Evolutionary conservation across 2,329 filamentous ascomycete species (phyloP), one percentile per base, ranked within the genome.

Genomic region (Arthrobotrys entomopaga): DNA sequence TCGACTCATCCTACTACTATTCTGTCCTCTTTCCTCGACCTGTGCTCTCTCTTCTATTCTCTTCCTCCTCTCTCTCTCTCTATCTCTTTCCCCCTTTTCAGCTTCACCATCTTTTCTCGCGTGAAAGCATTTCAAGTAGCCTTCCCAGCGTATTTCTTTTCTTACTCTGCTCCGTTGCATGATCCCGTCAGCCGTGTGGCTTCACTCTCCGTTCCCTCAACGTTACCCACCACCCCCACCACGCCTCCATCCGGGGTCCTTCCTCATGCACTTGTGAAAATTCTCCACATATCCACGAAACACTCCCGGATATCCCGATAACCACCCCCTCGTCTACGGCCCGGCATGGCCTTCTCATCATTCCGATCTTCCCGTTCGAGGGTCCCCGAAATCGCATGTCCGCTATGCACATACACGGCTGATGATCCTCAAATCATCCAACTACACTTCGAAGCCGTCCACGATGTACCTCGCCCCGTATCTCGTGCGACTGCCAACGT

Each of bases 291-390:
- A 46, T 13, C 42, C 42, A 46, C 42, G 3, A n/a, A 46, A 13
- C 42, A 15, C 42, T 13, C 42, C 42, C 42, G 42, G 42, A 15
- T 38, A 38, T 57, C 8, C 29, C 8, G 34, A 42, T 6, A 43
- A n/a, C 56, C 38, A 43, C 5, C 15, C 42, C n/a, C 16, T 19
- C 16, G 22, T 20, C n/a, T n/a, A 60, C 54, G 49, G 57, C 65
- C 54, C 40, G 38, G 29, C 56, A 73, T 73, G 69, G 61, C 69
- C n/a, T 73, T 61, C 29, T 73, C 60, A 29, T 73, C 60, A 29
- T 59, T 40, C 24, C 56, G 54, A 11, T 46, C 58, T 19, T 43
- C 49, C 48, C 58, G 57, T 20, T 42, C 38, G 15, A 48, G 13
- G 7, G 20, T 34, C 22, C 67, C 67, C 38, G 69, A 66, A 50